phyloP scores from a whole-genome alignment of 441 rosid genomes.

The Bruguiera hainesii region DNA sequence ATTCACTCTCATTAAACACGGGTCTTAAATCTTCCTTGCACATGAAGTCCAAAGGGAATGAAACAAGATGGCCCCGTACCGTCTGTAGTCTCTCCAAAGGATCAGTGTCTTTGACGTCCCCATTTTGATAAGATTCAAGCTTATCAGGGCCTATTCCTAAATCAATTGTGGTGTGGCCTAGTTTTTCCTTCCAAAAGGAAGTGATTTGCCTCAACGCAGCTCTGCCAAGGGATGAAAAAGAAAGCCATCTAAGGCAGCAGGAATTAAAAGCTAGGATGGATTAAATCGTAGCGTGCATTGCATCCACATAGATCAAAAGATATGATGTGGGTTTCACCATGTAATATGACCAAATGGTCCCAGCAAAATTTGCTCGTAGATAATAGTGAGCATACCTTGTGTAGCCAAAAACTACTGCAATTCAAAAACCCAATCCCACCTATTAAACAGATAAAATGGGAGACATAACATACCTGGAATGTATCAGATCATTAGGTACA shows the following conservation, averaged over 20 bases:
- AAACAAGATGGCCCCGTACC: slow-evolving; percentile 85
- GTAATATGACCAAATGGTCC: no score
- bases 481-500: slow-evolving; percentile 86
- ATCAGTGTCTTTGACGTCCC: slow-evolving; percentile 53
- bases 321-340: no score
- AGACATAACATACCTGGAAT: slow-evolving; percentile 57
- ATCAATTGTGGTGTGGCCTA: slow-evolving; percentile 89
- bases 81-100: slow-evolving; percentile 69
- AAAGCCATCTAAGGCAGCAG: neutral
- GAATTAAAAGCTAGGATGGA: neutral
- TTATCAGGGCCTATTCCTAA: slow-evolving; percentile 81
- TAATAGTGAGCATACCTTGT: no score
- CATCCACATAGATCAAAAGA: no score
- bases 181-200: slow-evolving; percentile 72
- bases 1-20: slow-evolving; percentile 92
- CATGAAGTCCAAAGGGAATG: slow-evolving; percentile 94
- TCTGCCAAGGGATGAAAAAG: slow-evolving; percentile 32
- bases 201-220: slow-evolving; percentile 70
- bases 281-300: no score
- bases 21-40: slow-evolving; percentile 95
- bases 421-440: no score
- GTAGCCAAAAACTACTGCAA: no score
- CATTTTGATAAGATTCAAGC: slow-evolving; percentile 67
- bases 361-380: no score
- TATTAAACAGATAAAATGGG: no score